A percentile compares a stretch with the other conserved stretches of the same genome.
phyloP scores from a whole-genome alignment of 352 stramenopile species.

The Pythium brachiatum region DNA sequence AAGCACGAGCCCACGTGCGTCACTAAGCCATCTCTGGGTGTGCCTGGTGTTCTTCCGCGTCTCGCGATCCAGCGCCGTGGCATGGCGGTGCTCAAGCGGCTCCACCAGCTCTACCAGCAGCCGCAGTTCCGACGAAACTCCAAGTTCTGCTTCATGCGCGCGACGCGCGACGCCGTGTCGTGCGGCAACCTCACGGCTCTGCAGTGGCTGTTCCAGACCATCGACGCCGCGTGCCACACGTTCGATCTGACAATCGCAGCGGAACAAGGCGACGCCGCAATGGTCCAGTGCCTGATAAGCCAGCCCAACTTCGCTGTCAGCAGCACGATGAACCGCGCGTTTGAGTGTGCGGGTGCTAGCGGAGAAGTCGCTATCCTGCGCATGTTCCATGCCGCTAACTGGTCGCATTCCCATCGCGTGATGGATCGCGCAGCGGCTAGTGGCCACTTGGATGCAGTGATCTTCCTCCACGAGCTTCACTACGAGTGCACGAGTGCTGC shows the following conservation, averaged over 20 bases:
- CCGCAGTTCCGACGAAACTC: not conserved
- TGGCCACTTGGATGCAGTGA: constrained; percentile 22
- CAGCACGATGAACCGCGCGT: not conserved
- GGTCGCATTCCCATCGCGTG: not conserved
- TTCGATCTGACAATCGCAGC: not conserved
- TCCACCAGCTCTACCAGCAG: constrained; percentile 3
- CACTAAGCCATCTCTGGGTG: not conserved
- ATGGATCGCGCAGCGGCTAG: constrained; percentile 26
- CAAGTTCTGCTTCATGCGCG: not conserved
- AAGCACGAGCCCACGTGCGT: not conserved
- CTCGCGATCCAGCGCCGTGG: constrained; percentile 7
- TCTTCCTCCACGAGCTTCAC: constrained; percentile 3
- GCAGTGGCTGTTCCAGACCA: constrained; percentile 14
- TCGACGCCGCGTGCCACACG: not conserved
- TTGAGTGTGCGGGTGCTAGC: constrained; percentile 13
- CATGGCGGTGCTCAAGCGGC: not conserved
- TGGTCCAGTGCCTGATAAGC: constrained; percentile 17
- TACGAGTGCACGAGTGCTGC: constrained; percentile 6
- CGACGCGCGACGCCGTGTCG: constrained; percentile 4
- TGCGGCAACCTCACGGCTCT: constrained; percentile 3
- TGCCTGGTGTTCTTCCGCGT: constrained; percentile 1
- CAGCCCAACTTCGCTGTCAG: not conserved
- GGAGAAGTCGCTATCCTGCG: constrained; percentile 19
- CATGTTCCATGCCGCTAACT: constrained; percentile 12
- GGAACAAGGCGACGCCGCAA: constrained; percentile 7